A percentile compares a stretch with the other conserved stretches of the same genome.
Conservation (phyloP, 176 grass and related monocot species). For the Avena atlantica region DNA sequence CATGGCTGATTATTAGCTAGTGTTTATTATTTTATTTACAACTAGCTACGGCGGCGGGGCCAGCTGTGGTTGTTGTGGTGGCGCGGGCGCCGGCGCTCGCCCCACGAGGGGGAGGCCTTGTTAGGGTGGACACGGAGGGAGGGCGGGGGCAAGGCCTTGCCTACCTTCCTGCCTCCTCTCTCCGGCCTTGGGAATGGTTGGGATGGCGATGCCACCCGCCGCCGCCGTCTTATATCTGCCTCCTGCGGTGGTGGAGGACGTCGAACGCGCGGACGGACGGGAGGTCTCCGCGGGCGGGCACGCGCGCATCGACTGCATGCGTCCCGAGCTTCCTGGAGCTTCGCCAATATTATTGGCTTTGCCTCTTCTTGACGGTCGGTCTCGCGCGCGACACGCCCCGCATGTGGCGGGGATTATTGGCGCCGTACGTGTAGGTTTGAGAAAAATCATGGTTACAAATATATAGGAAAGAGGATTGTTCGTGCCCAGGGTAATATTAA, state of each 20-base stretch:
- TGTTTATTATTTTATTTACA: conserved; percentile 9
- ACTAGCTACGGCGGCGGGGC: not conserved
- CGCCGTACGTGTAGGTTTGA: no score
- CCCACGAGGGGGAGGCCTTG: conserved; percentile 19
- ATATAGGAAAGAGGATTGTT: no score
- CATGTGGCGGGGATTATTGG: not conserved
- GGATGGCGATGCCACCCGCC: not conserved
- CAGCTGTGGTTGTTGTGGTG: not conserved
- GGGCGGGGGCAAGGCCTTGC: conserved; percentile 41
- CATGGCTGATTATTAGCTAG: conserved; percentile 45
- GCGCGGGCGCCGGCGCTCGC: conserved; percentile 8
- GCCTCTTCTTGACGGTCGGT: not conserved
- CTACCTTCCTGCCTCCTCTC: conserved; percentile 52
- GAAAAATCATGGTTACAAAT: no score
- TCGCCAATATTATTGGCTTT: not conserved
- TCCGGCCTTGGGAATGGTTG: conserved; percentile 25
- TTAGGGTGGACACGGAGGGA: conserved; percentile 42
- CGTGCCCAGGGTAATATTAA: no score
- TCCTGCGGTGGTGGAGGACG: not conserved
- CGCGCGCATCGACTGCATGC: not conserved
- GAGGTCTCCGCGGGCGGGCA: conserved; percentile 8
- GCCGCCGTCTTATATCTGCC: conserved; percentile 24
- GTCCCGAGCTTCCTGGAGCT: conserved; percentile 34
- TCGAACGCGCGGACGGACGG: no score
- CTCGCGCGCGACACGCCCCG: not conserved